Conservation (phyloP, 2,329 filamentous ascomycete genomes). For the Sphaerostilbella broomeana region DNA sequence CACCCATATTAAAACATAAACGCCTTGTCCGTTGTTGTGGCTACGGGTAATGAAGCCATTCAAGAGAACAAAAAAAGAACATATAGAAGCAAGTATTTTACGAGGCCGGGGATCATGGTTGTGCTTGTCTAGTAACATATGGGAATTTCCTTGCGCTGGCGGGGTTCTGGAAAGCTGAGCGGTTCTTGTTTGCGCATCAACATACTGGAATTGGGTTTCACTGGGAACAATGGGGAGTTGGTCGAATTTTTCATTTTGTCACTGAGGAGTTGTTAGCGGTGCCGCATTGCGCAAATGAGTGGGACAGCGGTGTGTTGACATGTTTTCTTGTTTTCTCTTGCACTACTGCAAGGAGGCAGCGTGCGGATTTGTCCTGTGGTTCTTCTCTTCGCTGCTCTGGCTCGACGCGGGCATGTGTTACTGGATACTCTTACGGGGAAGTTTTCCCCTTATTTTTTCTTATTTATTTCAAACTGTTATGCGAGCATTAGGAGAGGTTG, state of each 20-base stretch:
- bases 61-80: slow-evolving; percentile 29
- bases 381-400: slow-evolving; percentile 15
- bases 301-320: slow-evolving; percentile 23
- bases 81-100: slow-evolving; percentile 40
- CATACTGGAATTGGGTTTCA: slow-evolving; percentile 25
- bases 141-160: slow-evolving; percentile 25
- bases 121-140: slow-evolving; percentile 34
- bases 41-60: slow-evolving; percentile 43
- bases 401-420: slow-evolving; percentile 17
- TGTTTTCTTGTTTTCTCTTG: slow-evolving; percentile 11
- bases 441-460: slow-evolving; percentile 16
- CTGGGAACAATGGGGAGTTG: slow-evolving; percentile 32
- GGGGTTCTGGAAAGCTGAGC: slow-evolving; percentile 28
- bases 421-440: slow-evolving; percentile 23
- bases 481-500: slow-evolving; percentile 27
- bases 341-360: slow-evolving; percentile 6
- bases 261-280: slow-evolving; percentile 17
- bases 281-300: slow-evolving; percentile 25
- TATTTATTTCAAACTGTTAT: too few species aligned
- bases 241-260: slow-evolving; percentile 23
- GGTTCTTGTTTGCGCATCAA: slow-evolving; percentile 26
- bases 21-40: slow-evolving; percentile 25
- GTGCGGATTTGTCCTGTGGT: slow-evolving; percentile 13
- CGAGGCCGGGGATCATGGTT: slow-evolving; percentile 23
- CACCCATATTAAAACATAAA: slow-evolving; percentile 17